Evolutionary conservation across 1,139 yeast species (phyloP).

Genomic region (Chernovozyma aurita): DNA sequence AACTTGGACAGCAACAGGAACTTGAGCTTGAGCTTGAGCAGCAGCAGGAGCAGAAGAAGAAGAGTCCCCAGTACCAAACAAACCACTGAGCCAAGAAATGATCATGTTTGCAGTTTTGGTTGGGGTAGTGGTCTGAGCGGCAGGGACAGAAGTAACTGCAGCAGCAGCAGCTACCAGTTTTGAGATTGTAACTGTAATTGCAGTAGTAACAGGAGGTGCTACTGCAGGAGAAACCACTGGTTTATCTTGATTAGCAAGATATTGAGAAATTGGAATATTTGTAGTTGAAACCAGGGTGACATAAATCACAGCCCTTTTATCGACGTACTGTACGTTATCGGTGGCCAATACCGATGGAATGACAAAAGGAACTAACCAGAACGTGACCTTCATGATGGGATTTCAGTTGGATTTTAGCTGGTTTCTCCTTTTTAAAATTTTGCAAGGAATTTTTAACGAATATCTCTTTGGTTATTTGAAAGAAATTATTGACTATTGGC

Average conservation of each 20-base stretch:
- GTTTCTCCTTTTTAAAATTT: no score
- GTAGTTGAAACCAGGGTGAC: slow-evolving; percentile 17
- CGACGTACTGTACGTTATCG: slow-evolving; percentile 4
- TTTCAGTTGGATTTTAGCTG: no score
- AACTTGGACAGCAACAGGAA: no score
- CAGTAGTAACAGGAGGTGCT: slow-evolving; percentile 6
- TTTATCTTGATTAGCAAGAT: slow-evolving; percentile 3
- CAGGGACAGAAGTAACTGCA: slow-evolving; percentile 10
- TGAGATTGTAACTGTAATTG: slow-evolving; percentile 9
- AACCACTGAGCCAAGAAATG: slow-evolving; percentile 7
- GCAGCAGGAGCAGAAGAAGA: slow-evolving; percentile 6
- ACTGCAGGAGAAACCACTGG: slow-evolving; percentile 8
- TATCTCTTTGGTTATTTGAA: no score
- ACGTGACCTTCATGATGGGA: background rate
- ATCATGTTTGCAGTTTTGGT: slow-evolving; percentile 11
- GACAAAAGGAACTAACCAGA: slow-evolving; percentile 8
- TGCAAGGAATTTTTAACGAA: no score
- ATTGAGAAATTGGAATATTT: slow-evolving; percentile 6
- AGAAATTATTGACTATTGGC: no score
- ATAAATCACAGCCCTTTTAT: slow-evolving; percentile 12
- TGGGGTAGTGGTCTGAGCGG: slow-evolving; percentile 6
- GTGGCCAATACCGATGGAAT: slow-evolving; percentile 8
- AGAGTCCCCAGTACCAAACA: slow-evolving; percentile 5
- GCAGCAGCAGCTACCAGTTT: no score
- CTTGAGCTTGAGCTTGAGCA: slow-evolving; percentile 2